phyloP scores from a whole-genome alignment of 305 asterid genomes.

The Plantago lanceolata region DNA sequence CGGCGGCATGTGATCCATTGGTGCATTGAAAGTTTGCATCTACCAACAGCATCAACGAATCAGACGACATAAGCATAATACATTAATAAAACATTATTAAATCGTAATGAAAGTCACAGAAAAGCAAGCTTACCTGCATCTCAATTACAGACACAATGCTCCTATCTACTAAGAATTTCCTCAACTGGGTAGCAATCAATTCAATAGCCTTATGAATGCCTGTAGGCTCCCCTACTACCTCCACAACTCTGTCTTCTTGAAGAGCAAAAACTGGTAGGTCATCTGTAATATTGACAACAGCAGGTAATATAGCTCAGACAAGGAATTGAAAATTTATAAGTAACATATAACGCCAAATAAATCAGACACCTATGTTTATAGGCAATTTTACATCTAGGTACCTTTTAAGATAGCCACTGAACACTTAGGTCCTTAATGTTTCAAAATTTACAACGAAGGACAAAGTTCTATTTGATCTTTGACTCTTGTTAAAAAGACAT shows the following conservation, averaged over 20 bases:
- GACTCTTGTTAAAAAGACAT: too few relatives aligned
- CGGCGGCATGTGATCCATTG: conserved; percentile 72
- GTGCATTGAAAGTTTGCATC: conserved; percentile 77
- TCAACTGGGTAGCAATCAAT: conserved; percentile 73
- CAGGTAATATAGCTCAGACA: conserved; percentile 14
- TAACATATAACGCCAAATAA: not conserved
- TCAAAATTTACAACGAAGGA: too few relatives aligned
- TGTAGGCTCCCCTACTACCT: conserved; percentile 83
- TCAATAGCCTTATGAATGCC: conserved; percentile 78
- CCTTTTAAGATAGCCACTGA: too few relatives aligned
- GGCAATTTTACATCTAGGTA: too few relatives aligned
- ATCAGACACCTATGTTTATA: not conserved
- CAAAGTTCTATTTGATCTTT: too few relatives aligned
- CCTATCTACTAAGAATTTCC: conserved; percentile 93
- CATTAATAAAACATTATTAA: not conserved
- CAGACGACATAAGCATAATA: conserved; percentile 17
- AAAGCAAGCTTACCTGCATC: conserved; percentile 62
- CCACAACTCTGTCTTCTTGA: conserved; percentile 92
- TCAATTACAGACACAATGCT: conserved; percentile 75
- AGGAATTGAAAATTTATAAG: not conserved
- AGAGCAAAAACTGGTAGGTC: conserved; percentile 84
- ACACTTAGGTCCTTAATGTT: too few relatives aligned
- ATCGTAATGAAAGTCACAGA: conserved; percentile 13
- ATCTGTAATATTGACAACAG: conserved; percentile 47
- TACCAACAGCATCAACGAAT: conserved; percentile 28